Base-by-base conservation (phyloP, 73 alveolate species). In the Paramecium sonneborni region DNA sequence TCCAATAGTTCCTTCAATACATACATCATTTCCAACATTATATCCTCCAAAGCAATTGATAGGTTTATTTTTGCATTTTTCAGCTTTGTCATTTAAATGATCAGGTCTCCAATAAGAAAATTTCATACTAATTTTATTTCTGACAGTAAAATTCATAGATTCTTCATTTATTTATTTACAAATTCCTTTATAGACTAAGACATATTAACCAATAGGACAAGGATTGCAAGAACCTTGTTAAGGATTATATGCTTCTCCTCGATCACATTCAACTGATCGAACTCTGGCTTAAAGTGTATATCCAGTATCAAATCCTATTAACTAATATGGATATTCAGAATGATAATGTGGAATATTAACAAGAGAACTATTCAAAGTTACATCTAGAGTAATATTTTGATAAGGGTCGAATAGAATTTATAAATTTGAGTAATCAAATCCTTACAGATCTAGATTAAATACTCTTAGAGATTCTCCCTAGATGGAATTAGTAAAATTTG, bases 51-150 rank as follows among this genome's bases (percentile, higher is more conserved):
- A 2, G 23, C 94, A 88, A 68, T 88, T 88, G 2, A 35, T 30
- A 14, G 24, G 12, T 18, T 38, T 37, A 44, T 88, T 88, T 69
- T 21, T 88, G 52, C 94, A 88, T 8, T 24, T 15, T 14, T 62
- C 88, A 70, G 87, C 87, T 18, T 43, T 12, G 70, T 88, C 94
- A 70, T 57, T 68, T 21, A 57, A 46, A 35, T 52, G 58, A 69
- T 88, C 74, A 11, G 69, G 72, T 44, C 94, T 88, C 94, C 94
- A 88, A 88, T 68, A 70, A 1, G 58, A 38, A 39, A 15, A 56
- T 3, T 28, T 21, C 18, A 88, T 9, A 21, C 57, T 46, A 28
- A 88, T 68, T 14, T 26, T 23, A 30, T 41, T 72, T 11, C 44
- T n/a, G 1, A n/a, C 38, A 11, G 91, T 58, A n/a, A 11, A n/a